Percentiles rank a stretch among this genome's conserved stretches.
Evolutionary conservation across 2,329 filamentous ascomycete genomes (phyloP).

Genomic region (Apiospora saccharicola): DNA sequence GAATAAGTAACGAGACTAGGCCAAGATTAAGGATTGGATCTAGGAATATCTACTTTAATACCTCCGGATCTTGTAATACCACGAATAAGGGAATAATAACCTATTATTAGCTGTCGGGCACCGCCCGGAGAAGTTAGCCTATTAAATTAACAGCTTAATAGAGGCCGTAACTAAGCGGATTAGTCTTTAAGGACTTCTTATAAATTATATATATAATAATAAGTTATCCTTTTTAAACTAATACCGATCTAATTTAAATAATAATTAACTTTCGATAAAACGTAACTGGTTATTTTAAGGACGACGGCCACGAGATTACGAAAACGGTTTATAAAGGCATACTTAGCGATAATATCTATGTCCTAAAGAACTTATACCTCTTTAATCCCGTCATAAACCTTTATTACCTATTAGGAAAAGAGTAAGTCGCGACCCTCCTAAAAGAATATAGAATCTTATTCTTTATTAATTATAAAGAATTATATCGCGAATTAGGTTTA

Average conservation of each 20-base stretch:
- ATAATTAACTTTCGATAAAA: neutral
- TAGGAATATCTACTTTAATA: neutral
- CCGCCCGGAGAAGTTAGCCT: constrained; percentile 4
- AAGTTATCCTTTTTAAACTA: neutral
- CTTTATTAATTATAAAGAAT: neutral
- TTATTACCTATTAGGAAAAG: neutral
- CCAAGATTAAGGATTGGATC: neutral
- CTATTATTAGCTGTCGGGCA: neutral
- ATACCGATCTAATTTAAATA: neutral
- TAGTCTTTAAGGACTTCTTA: neutral
- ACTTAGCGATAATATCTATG: constrained; percentile 2
- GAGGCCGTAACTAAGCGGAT: constrained; percentile 3
- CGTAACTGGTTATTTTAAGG: neutral
- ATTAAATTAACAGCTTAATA: neutral
- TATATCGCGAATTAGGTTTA: neutral
- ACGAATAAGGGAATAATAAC: neutral
- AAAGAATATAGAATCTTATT: neutral
- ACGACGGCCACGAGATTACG: constrained; percentile 8
- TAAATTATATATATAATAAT: neutral
- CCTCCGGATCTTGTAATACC: neutral
- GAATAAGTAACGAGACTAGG: constrained; percentile 1
- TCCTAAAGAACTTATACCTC: neutral
- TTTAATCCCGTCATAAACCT: constrained; percentile 4
- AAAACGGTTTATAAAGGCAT: neutral
- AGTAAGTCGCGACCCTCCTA: neutral